Conservation (phyloP, 805 yeast species). For the Martiniozyma abietophila region DNA sequence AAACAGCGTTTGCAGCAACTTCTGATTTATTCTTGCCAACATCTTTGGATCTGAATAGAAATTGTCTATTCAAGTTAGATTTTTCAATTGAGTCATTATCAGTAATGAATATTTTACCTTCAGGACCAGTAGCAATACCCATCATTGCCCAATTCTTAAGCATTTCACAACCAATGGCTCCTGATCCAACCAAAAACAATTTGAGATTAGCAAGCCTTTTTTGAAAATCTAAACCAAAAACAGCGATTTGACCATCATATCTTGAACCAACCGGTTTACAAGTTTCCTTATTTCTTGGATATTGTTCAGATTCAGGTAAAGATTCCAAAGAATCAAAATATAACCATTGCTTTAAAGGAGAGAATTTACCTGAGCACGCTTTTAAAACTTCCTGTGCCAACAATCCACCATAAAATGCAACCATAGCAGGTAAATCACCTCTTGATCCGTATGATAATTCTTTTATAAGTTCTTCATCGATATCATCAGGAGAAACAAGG, state of each 20-base stretch:
- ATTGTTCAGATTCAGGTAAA: conserved; percentile 53
- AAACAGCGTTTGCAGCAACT: conserved; percentile 80
- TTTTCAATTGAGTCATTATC: conserved; percentile 95
- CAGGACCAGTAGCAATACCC: conserved; percentile 88
- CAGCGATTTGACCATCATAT: conserved; percentile 94
- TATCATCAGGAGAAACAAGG: conserved; percentile 39
- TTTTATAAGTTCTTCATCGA: conserved; percentile 56
- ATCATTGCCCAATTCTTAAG: conserved; percentile 95
- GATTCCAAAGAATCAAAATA: conserved; percentile 94
- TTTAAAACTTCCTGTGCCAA: conserved; percentile 95
- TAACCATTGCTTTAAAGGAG: conserved; percentile 86
- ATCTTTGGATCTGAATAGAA: conserved; percentile 87
- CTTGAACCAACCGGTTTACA: conserved; percentile 72
- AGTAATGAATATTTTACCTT: conserved; percentile 77
- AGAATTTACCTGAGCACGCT: conserved; percentile 90
- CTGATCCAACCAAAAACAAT: conserved; percentile 91
- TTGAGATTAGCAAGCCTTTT: conserved; percentile 63
- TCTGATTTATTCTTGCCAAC: conserved; percentile 89
- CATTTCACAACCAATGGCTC: conserved; percentile 99
- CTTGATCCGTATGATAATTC: conserved; percentile 78
- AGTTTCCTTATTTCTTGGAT: conserved; percentile 57
- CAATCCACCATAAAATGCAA: conserved; percentile 87
- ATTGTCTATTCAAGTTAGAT: conserved; percentile 93
- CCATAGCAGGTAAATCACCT: conserved; percentile 87
- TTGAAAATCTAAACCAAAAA: conserved; percentile 76